Evolutionary conservation across 169 alveolate genomes (phyloP).

Genomic region (Plasmodium gonderi): DNA sequence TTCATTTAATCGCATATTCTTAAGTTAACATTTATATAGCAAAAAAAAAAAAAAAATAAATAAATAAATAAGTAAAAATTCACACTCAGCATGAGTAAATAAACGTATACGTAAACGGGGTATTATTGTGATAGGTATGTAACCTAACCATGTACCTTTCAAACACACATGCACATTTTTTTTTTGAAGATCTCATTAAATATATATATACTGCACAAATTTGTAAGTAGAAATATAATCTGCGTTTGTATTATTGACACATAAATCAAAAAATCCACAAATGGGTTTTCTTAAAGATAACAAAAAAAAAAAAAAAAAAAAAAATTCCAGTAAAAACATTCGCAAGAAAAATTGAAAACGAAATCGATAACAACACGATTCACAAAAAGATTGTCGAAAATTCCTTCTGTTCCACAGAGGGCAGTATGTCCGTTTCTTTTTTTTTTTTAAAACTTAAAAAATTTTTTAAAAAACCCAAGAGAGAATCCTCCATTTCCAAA

Average conservation of each 20-base stretch:
- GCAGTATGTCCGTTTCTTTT: constrained; percentile 22
- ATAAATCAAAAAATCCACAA: not conserved
- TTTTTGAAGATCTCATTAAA: too few species aligned
- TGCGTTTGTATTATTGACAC: not conserved
- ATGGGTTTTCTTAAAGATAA: not conserved
- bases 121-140: not conserved
- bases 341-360: not conserved
- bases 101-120: not conserved
- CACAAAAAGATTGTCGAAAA: constrained; percentile 40
- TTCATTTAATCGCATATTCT: not conserved
- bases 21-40: not conserved
- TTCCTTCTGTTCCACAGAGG: not conserved
- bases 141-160: not conserved
- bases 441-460: constrained; percentile 67
- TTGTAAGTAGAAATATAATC: too few species aligned
- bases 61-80: too few species aligned
- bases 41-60: too few species aligned
- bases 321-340: not conserved
- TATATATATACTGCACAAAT: too few species aligned
- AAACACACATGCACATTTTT: not conserved
- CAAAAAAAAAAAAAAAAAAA: not conserved
- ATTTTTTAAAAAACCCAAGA: constrained; percentile 46
- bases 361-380: not conserved
- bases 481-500: constrained; percentile 37
- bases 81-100: not conserved